Conservation (phyloP, 2,329 filamentous ascomycete species). For the Cyanodermella asteris region DNA sequence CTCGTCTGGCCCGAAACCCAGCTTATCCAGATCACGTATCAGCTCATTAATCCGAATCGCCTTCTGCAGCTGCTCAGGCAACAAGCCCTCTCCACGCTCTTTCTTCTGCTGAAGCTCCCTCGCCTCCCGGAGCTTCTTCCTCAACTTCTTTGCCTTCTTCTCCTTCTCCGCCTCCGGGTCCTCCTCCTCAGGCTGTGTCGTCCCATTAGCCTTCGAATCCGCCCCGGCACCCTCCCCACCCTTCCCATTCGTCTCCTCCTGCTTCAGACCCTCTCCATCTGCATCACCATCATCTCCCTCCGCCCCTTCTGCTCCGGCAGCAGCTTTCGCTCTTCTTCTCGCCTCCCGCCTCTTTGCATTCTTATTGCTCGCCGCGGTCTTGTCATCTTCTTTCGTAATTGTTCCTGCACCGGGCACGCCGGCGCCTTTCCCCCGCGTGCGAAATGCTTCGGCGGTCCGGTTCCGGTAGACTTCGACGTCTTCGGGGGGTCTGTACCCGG, state of each 20-base stretch:
- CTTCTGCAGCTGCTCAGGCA: slow-evolving; percentile 92
- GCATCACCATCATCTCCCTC: slow-evolving; percentile 5
- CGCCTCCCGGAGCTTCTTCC: slow-evolving; percentile 89
- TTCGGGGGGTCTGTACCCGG: slow-evolving; percentile 83
- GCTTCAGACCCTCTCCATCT: too few species aligned
- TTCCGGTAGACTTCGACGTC: slow-evolving; percentile 95
- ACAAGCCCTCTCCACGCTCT: slow-evolving; percentile 56
- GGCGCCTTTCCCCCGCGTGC: slow-evolving; percentile 43
- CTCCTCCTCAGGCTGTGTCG: slow-evolving; percentile 17
- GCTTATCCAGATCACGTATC: slow-evolving; percentile 60
- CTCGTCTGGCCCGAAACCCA: slow-evolving; percentile 66
- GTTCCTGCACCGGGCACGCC: slow-evolving; percentile 53
- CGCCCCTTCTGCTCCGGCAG: slow-evolving; percentile 10
- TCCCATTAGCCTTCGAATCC: slow-evolving; percentile 13
- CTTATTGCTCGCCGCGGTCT: slow-evolving; percentile 45
- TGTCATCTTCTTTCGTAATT: slow-evolving; percentile 27
- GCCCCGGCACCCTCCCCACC: slow-evolving; percentile 9
- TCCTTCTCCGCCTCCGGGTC: slow-evolving; percentile 62
- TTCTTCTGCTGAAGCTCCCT: slow-evolving; percentile 81
- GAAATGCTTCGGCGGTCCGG: slow-evolving; percentile 65
- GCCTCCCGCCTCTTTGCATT: slow-evolving; percentile 63
- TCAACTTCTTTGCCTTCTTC: slow-evolving; percentile 77
- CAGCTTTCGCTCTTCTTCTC: slow-evolving; percentile 34
- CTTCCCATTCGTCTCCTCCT: slow-evolving; percentile 1
- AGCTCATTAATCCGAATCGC: slow-evolving; percentile 94